Base-by-base conservation (phyloP, 768 basidiomycete genomes). In the Phaffia australis region DNA sequence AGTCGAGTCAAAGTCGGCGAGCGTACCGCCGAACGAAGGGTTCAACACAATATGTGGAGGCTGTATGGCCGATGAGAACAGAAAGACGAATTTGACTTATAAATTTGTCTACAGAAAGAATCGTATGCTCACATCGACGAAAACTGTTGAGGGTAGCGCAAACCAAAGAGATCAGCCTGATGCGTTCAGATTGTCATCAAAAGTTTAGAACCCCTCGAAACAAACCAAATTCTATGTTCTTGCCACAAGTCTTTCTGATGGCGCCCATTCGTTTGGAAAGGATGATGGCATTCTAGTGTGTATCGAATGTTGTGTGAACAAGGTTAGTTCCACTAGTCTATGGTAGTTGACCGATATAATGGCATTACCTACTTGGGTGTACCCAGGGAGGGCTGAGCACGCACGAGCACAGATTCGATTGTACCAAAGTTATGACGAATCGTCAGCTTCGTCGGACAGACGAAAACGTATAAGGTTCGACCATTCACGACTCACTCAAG, bases 41-140 rank as follows among this genome's bases (percentile, higher is more conserved):
- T 64, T 55, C n/a, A 69, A 58, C 9, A 69, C 67, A 58, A 69
- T 63, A 51, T 69, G 67, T 14, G 67, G 67, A n/a, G 67, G 67
- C 67, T 69, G 51, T 27, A 11, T 14, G 27, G 60, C 25, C 7
- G 19, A 46, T 42, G 30, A 15, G 14, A 50, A 23, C 21, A n/a
- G 11, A 18, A 30, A n/a, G 47, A 23, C n/a, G 29, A 32, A 21
- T 42, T 42, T 1, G 8, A 23, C 23, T 19, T 32, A 35, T 9
- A 27, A 50, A 7, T 19, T 21, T 6, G 32, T 32, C 14, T 2
- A 30, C 8, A 51, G 18, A 2, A 18, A 27, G 9, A 23, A 7
- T 9, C 14, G 2, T 1, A 25, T 11, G 9, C 62, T 16, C 16
- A 68, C 67, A 42, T 69, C 67, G 51, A 69, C 19, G 51, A 69